These are phyloP conservation scores for Exophiala dermatitidis DNA, from an alignment of 2,329 filamentous ascomycete species.

Conservation along the genomic window DNA sequence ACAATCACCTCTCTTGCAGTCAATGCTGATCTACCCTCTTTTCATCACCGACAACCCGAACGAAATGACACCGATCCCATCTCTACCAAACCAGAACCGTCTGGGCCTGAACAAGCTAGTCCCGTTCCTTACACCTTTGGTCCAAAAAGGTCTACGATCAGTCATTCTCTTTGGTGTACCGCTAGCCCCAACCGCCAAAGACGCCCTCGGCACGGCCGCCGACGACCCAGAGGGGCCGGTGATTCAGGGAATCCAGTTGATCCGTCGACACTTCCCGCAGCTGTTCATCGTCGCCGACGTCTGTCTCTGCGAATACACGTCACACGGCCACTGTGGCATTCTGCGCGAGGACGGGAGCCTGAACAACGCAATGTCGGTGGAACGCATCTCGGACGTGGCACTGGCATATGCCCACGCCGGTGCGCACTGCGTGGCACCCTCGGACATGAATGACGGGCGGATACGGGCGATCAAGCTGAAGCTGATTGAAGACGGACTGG, in stretches of 20 bases:
- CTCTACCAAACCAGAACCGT: constrained; percentile 82
- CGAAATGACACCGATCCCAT: constrained; percentile 83
- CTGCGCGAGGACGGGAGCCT: constrained; percentile 84
- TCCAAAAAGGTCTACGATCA: constrained; percentile 81
- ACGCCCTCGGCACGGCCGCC: constrained; percentile 82
- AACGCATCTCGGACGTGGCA: constrained; percentile 95
- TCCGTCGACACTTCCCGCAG: constrained; percentile 77
- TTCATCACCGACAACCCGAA: constrained; percentile 94
- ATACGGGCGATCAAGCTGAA: constrained; percentile 97
- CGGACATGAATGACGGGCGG: constrained; percentile 97
- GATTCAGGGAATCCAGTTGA: constrained; percentile 73
- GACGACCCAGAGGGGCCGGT: constrained; percentile 92
- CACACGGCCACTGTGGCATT: constrained; percentile 95
- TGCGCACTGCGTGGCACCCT: constrained; percentile 92
- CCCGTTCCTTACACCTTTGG: constrained; percentile 74
- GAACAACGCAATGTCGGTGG: constrained; percentile 88
- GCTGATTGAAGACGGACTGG: constrained; percentile 87
- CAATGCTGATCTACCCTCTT: constrained; percentile 96
- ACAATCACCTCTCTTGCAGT: constrained; percentile 45
- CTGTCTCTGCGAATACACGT: constrained; percentile 97
- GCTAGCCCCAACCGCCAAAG: constrained; percentile 70
- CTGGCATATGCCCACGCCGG: constrained; percentile 92
- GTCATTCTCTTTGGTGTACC: constrained; percentile 97
- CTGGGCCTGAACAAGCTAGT: constrained; percentile 80
- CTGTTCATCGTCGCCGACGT: constrained; percentile 90